Conservation (phyloP, 164 flowering plant species). For the Sextonia rubra region DNA sequence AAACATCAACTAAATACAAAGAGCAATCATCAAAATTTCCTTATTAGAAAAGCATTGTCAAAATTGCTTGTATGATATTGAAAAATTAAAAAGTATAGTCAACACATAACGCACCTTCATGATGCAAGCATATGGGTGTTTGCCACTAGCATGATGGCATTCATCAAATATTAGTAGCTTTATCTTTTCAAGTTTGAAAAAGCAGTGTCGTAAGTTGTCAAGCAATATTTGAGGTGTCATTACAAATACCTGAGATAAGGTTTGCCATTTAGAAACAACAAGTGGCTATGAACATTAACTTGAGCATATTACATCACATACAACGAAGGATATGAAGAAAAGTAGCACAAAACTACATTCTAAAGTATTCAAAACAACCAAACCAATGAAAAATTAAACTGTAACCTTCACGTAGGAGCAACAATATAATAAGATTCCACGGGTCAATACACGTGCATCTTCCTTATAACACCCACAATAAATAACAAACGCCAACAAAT, state of each 20-base stretch:
- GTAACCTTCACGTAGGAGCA: too few species aligned
- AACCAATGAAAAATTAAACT: too few species aligned
- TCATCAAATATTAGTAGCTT: slow-evolving; percentile 82
- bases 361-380: too few species aligned
- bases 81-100: not conserved
- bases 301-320: not conserved
- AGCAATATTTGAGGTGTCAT: slow-evolving; percentile 84
- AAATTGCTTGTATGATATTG: too few species aligned
- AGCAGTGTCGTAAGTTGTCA: slow-evolving; percentile 56
- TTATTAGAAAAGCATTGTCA: not conserved
- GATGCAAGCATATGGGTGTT: slow-evolving; percentile 66
- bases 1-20: too few species aligned
- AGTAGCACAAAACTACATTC: too few species aligned
- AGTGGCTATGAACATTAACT: not conserved
- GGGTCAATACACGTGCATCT: too few species aligned
- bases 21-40: not conserved
- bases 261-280: not conserved
- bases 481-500: too few species aligned
- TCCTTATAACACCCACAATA: too few species aligned
- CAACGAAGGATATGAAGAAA: too few species aligned
- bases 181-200: slow-evolving; percentile 49
- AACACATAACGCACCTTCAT: slow-evolving; percentile 50
- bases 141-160: slow-evolving; percentile 89
- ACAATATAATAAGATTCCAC: too few species aligned
- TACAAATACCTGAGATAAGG: slow-evolving; percentile 60